Evolutionary conservation across 208 protist species (phyloP).

Genomic region (Trypanosoma vivax): DNA sequence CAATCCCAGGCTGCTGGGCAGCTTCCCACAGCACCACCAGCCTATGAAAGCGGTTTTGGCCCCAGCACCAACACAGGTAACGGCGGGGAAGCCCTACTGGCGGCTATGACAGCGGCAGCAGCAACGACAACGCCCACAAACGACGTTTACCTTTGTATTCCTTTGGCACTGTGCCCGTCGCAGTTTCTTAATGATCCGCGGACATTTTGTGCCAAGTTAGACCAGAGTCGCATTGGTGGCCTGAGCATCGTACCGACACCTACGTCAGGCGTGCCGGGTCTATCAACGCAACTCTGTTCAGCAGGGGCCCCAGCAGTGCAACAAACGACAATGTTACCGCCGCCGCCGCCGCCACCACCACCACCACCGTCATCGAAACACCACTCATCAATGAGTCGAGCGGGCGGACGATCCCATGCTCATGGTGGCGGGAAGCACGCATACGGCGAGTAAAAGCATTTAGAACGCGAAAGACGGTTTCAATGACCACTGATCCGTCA

Average conservation of each 20-base stretch:
- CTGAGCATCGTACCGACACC: constrained; percentile 19
- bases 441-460: too few relatives aligned
- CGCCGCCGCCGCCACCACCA: constrained; percentile 1
- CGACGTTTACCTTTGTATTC: constrained; percentile 56
- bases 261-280: too few relatives aligned
- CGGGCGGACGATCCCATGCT: too few relatives aligned
- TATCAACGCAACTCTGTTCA: too few relatives aligned
- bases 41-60: neutral
- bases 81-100: neutral
- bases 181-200: constrained; percentile 52
- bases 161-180: constrained; percentile 36
- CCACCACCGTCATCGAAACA: constrained; percentile 10
- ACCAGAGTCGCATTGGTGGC: constrained; percentile 35
- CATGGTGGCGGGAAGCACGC: too few relatives aligned
- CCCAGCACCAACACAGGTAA: too few relatives aligned
- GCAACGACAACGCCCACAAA: neutral
- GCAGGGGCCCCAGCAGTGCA: too few relatives aligned
- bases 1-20: neutral
- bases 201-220: constrained; percentile 44
- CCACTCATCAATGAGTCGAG: too few relatives aligned
- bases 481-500: too few relatives aligned
- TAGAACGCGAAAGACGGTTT: too few relatives aligned
- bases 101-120: neutral
- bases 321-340: too few relatives aligned
- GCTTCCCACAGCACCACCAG: neutral